Percentiles rank a stretch among this genome's conserved stretches.
phyloP scores from a whole-genome alignment of 805 yeast species.

The Candida nanaspora region DNA sequence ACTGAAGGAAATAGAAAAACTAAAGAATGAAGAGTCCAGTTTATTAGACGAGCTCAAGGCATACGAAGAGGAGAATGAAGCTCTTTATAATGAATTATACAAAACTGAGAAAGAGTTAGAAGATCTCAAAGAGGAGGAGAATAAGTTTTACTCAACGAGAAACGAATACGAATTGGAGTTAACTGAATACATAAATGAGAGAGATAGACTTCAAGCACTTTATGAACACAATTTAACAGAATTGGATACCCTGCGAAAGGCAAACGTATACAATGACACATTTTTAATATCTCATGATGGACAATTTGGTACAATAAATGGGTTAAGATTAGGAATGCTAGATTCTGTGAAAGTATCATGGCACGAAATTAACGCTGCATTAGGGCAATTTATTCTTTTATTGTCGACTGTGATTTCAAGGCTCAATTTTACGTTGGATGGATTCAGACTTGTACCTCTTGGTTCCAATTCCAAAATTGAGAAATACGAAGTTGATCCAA shows the following conservation, averaged over 20 bases:
- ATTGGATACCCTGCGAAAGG: slow-evolving; percentile 60
- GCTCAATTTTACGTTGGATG: slow-evolving; percentile 45
- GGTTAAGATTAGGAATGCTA: slow-evolving; percentile 68
- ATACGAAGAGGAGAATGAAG: slow-evolving; percentile 35
- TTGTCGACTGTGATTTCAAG: slow-evolving; percentile 56
- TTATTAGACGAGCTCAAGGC: slow-evolving; percentile 31
- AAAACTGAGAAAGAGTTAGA: slow-evolving; percentile 33
- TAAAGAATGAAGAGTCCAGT: slow-evolving; percentile 33
- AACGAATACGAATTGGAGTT: slow-evolving; percentile 54
- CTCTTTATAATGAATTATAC: slow-evolving; percentile 42
- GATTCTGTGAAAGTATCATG: slow-evolving; percentile 63
- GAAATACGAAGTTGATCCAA: slow-evolving; percentile 34
- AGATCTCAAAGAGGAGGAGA: slow-evolving; percentile 36
- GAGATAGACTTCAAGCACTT: slow-evolving; percentile 56
- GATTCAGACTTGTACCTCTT: slow-evolving; percentile 68
- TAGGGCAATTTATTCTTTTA: slow-evolving; percentile 75
- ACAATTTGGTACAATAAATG: slow-evolving; percentile 81
- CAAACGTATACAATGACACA: slow-evolving; percentile 78
- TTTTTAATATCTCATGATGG: slow-evolving; percentile 83
- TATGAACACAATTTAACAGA: slow-evolving; percentile 57
- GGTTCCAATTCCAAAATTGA: slow-evolving; percentile 80
- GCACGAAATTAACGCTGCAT: slow-evolving; percentile 87
- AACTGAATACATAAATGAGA: slow-evolving; percentile 40
- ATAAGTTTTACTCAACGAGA: slow-evolving; percentile 36
- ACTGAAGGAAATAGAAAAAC: slow-evolving; percentile 35